These are phyloP conservation scores for Jacaranda mimosifolia DNA, from an alignment of 257 asterid genomes.

Conservation along the genomic window DNA sequence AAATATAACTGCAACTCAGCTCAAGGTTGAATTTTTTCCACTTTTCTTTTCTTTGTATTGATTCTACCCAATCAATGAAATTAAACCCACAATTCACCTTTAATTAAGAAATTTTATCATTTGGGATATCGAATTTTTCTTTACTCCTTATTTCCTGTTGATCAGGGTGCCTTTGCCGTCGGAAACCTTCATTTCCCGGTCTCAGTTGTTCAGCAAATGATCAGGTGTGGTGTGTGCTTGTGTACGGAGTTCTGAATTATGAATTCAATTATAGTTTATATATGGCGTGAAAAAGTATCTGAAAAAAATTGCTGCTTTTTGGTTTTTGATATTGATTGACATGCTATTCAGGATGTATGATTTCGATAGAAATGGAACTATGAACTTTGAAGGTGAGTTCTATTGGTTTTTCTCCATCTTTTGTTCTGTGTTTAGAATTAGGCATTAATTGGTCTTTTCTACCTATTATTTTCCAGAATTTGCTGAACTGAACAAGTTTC, in stretches of 20 bases:
- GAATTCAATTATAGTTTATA: background rate
- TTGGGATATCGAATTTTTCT: background rate
- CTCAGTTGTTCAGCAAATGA: slow-evolving; percentile 87
- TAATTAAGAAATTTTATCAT: background rate
- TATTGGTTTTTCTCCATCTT: background rate
- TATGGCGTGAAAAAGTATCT: background rate
- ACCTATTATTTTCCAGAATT: slow-evolving; percentile 61
- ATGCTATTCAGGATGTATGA: slow-evolving; percentile 75
- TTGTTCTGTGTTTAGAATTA: background rate
- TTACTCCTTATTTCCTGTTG: background rate
- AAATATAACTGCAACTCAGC: slow-evolving; percentile 72
- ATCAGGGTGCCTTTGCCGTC: slow-evolving; percentile 69
- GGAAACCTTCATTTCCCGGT: slow-evolving; percentile 74
- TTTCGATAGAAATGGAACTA: slow-evolving; percentile 80
- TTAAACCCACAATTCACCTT: background rate
- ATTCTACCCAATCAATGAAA: background rate
- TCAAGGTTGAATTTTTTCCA: slow-evolving; percentile 55
- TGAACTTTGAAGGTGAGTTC: slow-evolving; percentile 75
- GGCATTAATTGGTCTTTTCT: slow-evolving; percentile 9
- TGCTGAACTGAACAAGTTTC: slow-evolving; percentile 80
- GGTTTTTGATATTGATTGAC: slow-evolving; percentile 28
- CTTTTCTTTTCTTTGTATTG: background rate
- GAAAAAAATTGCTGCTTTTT: slow-evolving; percentile 3
- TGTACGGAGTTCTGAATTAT: slow-evolving; percentile 20
- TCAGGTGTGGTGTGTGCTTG: slow-evolving; percentile 53